Evolutionary conservation across 2,329 filamentous ascomycete genomes (phyloP).

Genomic region (Fusarium tupiense): DNA sequence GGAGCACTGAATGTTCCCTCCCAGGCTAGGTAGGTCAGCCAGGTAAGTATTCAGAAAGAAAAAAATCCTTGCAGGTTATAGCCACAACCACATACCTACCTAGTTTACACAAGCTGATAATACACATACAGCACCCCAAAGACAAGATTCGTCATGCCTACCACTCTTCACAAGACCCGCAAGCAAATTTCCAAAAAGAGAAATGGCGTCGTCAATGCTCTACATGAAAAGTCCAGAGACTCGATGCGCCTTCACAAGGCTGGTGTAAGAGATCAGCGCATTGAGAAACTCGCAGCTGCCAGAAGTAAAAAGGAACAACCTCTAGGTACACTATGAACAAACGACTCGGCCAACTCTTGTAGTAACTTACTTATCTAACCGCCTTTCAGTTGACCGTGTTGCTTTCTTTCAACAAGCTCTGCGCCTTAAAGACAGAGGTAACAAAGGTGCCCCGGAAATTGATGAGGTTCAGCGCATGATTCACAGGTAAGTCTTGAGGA

Average conservation of each 20-base stretch:
- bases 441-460: slow-evolving; percentile 63
- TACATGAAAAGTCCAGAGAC: slow-evolving; percentile 91
- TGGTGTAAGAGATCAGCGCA: slow-evolving; percentile 80
- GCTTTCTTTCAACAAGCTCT: slow-evolving; percentile 76
- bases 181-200: slow-evolving; percentile 94
- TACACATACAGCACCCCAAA: not conserved
- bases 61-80: slow-evolving; percentile 28
- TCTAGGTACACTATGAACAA: slow-evolving; percentile 63
- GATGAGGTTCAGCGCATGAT: slow-evolving; percentile 70
- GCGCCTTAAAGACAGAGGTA: slow-evolving; percentile 54
- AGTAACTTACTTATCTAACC: slow-evolving; percentile 11
- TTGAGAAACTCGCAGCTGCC: slow-evolving; percentile 75
- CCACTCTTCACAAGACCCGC: slow-evolving; percentile 80
- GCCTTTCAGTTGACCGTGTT: slow-evolving; percentile 49
- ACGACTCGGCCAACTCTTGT: not conserved
- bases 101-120: slow-evolving; percentile 8
- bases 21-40: not conserved
- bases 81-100: not conserved
- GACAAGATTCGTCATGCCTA: slow-evolving; percentile 69
- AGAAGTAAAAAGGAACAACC: slow-evolving; percentile 79
- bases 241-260: slow-evolving; percentile 83
- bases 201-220: slow-evolving; percentile 73
- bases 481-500: slow-evolving; percentile 59
- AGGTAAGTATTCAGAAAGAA: not conserved
- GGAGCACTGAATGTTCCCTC: slow-evolving; percentile 18